These are phyloP conservation scores for Cucumis melo DNA, from an alignment of 306 rosid genomes.

Conservation along the genomic window DNA sequence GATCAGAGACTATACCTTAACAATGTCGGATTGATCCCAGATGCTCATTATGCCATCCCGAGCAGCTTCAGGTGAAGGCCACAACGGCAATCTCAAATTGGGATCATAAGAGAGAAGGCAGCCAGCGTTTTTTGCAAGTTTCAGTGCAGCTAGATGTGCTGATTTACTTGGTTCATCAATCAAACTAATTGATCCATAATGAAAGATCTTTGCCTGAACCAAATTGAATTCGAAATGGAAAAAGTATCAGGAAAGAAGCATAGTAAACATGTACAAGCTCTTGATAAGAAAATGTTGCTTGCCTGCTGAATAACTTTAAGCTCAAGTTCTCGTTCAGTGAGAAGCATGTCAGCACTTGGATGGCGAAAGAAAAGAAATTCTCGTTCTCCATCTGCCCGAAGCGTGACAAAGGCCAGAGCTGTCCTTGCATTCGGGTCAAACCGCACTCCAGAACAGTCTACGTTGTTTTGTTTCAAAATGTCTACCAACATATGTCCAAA, in stretches of 20 bases:
- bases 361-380: slow-evolving; percentile 82
- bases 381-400: slow-evolving; percentile 81
- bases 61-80: slow-evolving; percentile 80
- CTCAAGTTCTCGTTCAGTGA: slow-evolving; percentile 72
- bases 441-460: slow-evolving; percentile 58
- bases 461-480: slow-evolving; percentile 56
- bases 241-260: not conserved
- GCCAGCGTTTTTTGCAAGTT: slow-evolving; percentile 55
- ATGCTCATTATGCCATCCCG: slow-evolving; percentile 60
- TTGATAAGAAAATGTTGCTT: not conserved
- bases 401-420: slow-evolving; percentile 79
- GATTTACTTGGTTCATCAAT: slow-evolving; percentile 73
- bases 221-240: not conserved
- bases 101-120: slow-evolving; percentile 87
- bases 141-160: slow-evolving; percentile 80
- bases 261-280: not conserved
- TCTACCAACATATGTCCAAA: slow-evolving; percentile 71
- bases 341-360: slow-evolving; percentile 96
- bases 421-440: slow-evolving; percentile 76
- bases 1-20: slow-evolving; percentile 37
- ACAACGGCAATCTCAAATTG: slow-evolving; percentile 68
- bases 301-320: slow-evolving; percentile 47
- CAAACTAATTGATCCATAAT: slow-evolving; percentile 95
- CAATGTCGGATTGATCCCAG: slow-evolving; percentile 77
- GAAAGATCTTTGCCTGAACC: slow-evolving; percentile 61